These are phyloP conservation scores for Boletus vermiculosoides DNA, from an alignment of 768 basidiomycete genomes.

Conservation along the genomic window DNA sequence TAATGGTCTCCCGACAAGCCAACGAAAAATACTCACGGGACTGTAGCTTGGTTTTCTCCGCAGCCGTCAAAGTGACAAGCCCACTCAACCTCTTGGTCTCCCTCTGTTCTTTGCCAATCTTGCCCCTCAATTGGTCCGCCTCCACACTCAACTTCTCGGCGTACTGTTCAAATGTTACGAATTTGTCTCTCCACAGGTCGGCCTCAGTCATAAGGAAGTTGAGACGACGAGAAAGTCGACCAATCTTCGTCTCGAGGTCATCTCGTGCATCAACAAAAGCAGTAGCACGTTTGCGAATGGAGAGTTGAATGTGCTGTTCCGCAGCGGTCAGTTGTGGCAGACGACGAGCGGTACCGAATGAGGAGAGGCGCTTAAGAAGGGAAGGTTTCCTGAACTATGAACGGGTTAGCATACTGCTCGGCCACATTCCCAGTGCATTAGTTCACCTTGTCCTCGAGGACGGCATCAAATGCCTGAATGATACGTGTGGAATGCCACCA, in stretches of 20 bases:
- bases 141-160: conserved; percentile 88
- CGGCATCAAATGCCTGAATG: conserved; percentile 85
- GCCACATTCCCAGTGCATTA: neutral
- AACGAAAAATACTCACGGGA: conserved; percentile 52
- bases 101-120: conserved; percentile 88
- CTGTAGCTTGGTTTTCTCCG: conserved; percentile 77
- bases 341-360: conserved; percentile 67
- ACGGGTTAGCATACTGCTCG: conserved; percentile 4
- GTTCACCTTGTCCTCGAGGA: conserved; percentile 78
- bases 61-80: conserved; percentile 70
- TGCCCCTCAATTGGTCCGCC: conserved; percentile 77
- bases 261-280: conserved; percentile 93
- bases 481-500: conserved; percentile 96
- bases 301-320: conserved; percentile 82
- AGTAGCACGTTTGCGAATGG: conserved; percentile 90
- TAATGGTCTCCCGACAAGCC: conserved; percentile 1
- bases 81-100: conserved; percentile 86
- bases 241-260: conserved; percentile 92
- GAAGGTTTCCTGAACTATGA: conserved; percentile 86
- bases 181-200: conserved; percentile 90
- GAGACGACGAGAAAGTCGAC: conserved; percentile 76
- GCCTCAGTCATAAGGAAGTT: conserved; percentile 92
- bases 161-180: conserved; percentile 91
- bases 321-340: conserved; percentile 73
- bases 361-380: conserved; percentile 78